Evolutionary conservation across 2,329 filamentous ascomycete species (phyloP), one percentile per base, ranked within the genome.

Genomic region (Fusarium annulatum): DNA sequence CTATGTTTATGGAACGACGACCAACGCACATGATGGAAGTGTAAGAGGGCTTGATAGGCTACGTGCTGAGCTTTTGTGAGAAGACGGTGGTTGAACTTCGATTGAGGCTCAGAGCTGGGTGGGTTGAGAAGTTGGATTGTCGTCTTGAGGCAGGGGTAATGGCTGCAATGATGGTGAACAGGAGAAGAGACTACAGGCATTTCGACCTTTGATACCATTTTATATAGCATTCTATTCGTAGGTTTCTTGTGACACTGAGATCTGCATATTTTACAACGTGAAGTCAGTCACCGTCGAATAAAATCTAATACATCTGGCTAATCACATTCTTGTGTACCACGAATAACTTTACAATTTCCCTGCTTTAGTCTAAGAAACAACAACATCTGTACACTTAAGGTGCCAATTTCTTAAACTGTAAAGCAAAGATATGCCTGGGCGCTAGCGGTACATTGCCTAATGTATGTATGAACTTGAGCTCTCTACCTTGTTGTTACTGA

Each of bases 171-270:
- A 8, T 15, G 18, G 4, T 46, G 8, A 14, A 14, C 5, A 15
- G 23, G 28, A 2, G 8, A 4, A 21, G 4, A 21, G 4, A 19
- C 14, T 33, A 11, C 4, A 0, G 11, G 23, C 18, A 14, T 15
- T 14, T 19, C 0, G 11, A 19, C 18, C 2, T 16, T 0, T 8
- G 8, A 9, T 7, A 4, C 6, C 4, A 2, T 26, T 19, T 19
- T 4, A 43, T 7, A 21, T 28, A 46, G 18, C 2, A 7, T n/a
- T 2, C 8, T 4, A 26, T 26, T 5, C 0, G 0, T 8, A 9
- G 19, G 11, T 14, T 19, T 4, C 5, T 19, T 19, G 11, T 26
- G 23, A 9, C 4, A 8, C 0, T 28, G 7, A 12, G 9, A 9
- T 10, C 2, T 45, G 8, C 12, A 8, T 0, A 3, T 19, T 45